Evolutionary conservation across 352 stramenopile species (phyloP), one percentile per base, ranked within the genome.

Genomic region (Peronospora belbahrii): DNA sequence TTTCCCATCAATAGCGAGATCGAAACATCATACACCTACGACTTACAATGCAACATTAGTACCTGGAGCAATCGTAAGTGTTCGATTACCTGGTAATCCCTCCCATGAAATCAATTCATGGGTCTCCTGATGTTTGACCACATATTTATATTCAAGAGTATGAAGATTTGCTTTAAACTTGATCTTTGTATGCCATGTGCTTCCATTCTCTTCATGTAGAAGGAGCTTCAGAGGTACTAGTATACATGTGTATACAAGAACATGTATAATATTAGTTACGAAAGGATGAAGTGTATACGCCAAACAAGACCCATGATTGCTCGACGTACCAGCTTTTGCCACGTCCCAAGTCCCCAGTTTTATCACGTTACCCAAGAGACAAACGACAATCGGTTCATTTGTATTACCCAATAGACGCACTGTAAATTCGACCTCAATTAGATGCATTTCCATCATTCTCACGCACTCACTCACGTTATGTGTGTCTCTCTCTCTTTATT

Each of bases 101-200:
- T 91, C 80, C 80, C 80, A 91, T 23, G 74, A 79, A 15, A 84
- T 11, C 7, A 85, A 47, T 27, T 76, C 68, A 4, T 51, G 51
- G 14, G 52, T 66, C 23, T 50, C 20, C 3, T 22, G 17, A 28
- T 66, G 61, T 52, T 76, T 78, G 33, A 86, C 41, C 28, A 88
- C 48, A 47, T 88, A 91, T 59, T 91, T 91, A 67, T 88, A 91
- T 61, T 85, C 74, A 35, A 91, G 40, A 5, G 76, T 63, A 15
- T 50, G 47, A 22, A 47, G 56, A 3, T 37, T 6, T 0, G 30
- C 5, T 0, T 52, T 18, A 15, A 88, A 68, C 11, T 24, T 18
- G 20, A 87, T 52, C 2, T 42, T 64, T 17, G 38, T 46, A n/a
- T 41, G 34, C 62, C 70, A 91, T 47, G 42, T 52, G 32, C 36